Evolutionary conservation across 805 yeast species (phyloP), one percentile per base, ranked within the genome.

Genomic region (Lipomyces lipofer): DNA sequence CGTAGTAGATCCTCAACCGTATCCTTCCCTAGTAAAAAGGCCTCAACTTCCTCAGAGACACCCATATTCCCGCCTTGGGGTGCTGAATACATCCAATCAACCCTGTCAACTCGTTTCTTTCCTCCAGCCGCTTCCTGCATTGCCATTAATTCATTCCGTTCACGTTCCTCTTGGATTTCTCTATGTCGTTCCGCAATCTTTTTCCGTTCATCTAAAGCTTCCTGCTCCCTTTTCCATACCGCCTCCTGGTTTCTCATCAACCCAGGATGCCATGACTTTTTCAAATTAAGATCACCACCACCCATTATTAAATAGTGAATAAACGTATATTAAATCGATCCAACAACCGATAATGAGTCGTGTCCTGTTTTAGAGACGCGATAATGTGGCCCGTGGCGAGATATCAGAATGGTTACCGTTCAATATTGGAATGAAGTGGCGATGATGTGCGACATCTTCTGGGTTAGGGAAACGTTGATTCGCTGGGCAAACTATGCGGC

Each of bases 241-340:
- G 84, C 86, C 61, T 84, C 84, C 71, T 85, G 89, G 75, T 92
- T 92, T 68, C 85, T 87, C 67, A 87, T 74, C 47, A 88, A 75
- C 44, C 86, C 91, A 2, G 99, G 97, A 69, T 92, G 89, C 99
- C 98, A 92, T 58, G 98, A 92, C 69, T 92, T 92, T 73, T 92
- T 86, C 52, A 91, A 71, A 68, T 92, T 92, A 59, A 92, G 76
- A 69, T 91, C 96, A 38, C 67, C 67, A 38, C 65, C 64, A n/a
- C n/a, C n/a, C n/a, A 19, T 54, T 59, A 24, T 30, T 52, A 28
- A 42, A 42, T 15, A 15, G 10, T 15, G n/a, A 30, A n/a, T n/a
- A 30, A n/a, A n/a, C n/a, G n/a, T n/a, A n/a, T n/a, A n/a, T n/a
- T n/a, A n/a, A n/a, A n/a, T n/a, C n/a, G n/a, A n/a, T n/a, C n/a